Base-by-base conservation (phyloP, 306 rosid genomes). In the Castanopsis chinensis region DNA sequence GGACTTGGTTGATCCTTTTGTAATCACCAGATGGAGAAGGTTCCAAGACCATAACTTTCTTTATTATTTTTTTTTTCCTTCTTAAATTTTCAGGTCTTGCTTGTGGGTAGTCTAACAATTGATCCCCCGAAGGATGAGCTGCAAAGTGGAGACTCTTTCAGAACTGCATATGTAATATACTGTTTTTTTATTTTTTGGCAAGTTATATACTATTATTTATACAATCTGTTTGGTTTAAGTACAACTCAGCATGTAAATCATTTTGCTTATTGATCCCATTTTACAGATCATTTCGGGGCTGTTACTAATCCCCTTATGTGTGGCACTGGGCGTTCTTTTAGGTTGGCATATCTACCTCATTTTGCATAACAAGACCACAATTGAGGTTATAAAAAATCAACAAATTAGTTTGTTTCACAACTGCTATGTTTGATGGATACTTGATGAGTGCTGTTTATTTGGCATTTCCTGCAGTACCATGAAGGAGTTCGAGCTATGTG, bases 401-500 rank as follows among this genome's bases (percentile, higher is more conserved):
- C 70, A 57, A 12, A 58, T 76, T 70, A 52, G 51, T 70, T 85
- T 53, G 27, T 72, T 74, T 82, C 69, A 60, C 70, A 71, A 73
- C 69, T 67, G 27, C 71, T 72, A 56, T 77, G 74, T 75, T 78
- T 63, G 58, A 73, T 81, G 20, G 58, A 53, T 72, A 72, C 81
- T 76, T 69, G 61, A 69, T 69, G 51, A 58, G 35, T 1, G 30
- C 72, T 72, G 75, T 80, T 88, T 87, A 35, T 63, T 78, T 37
- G 74, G 70, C 57, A 58, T 56, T 83, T 81, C 12, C 83, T 74
- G 82, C 90, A 95, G 99, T 90, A 93, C 84, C 85, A 91, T 72
- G 99, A 95, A 88, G 99, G 99, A 64, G 97, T 95, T 70, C 93
- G 98, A 82, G 97, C 98, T 63, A 87, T 95, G 89, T 91, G 96